A percentile compares a stretch with the other conserved stretches of the same genome.
Evolutionary conservation across 768 basidiomycete species (phyloP).

Genomic region (Russula vinacea): DNA sequence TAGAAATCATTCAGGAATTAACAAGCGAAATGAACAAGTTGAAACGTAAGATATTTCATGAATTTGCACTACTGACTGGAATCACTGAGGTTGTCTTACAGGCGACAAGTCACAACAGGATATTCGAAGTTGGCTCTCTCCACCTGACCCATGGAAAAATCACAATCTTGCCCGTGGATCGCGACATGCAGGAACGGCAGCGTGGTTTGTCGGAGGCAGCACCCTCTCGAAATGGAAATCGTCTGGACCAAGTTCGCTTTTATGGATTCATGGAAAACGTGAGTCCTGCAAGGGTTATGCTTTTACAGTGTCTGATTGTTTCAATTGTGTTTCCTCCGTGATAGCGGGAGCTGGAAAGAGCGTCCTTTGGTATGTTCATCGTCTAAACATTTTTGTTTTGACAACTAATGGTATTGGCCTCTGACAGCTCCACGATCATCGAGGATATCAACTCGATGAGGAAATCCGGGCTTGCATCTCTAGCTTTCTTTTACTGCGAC

Average conservation of each 20-base stretch:
- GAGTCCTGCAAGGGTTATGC: background rate
- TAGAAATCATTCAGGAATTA: background rate
- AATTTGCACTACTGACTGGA: background rate
- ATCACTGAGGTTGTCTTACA: background rate
- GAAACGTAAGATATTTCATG: background rate
- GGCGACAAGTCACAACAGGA: background rate
- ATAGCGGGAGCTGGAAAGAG: background rate
- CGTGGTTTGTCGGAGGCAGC: background rate
- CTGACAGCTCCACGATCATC: conserved; percentile 4
- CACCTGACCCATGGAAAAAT: conserved; percentile 11
- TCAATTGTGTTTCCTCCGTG: too few species aligned
- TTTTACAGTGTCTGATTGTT: background rate
- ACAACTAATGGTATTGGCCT: too few species aligned
- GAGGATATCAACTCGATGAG: background rate
- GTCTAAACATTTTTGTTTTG: too few species aligned
- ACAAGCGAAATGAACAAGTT: background rate
- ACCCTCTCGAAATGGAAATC: background rate
- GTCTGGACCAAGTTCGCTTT: background rate
- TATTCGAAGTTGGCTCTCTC: background rate
- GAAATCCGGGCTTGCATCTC: background rate
- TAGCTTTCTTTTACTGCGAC: conserved; percentile 3
- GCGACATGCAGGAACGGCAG: background rate
- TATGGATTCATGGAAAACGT: conserved; percentile 1
- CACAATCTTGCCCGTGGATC: background rate
- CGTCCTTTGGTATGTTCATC: conserved; percentile 1